phyloP scores from a whole-genome alignment of 257 asterid genomes.

The Ilex asprella region DNA sequence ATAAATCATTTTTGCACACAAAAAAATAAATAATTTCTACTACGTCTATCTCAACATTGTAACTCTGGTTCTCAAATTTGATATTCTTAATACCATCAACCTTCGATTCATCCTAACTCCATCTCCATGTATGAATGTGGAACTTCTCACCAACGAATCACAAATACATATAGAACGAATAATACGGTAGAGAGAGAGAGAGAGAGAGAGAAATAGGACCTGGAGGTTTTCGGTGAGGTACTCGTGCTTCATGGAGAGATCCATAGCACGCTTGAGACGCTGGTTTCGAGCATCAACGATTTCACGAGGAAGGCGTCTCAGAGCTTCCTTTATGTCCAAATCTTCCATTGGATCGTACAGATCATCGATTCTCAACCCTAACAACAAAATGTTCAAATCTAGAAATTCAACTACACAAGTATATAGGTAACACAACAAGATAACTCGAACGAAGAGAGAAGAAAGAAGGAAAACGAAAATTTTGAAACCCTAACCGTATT shows the following conservation, averaged over 20 bases:
- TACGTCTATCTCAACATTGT: no score
- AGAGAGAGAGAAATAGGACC: constrained; percentile 3
- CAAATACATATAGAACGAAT: no score
- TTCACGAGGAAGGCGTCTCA: constrained; percentile 19
- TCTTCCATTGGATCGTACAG: constrained; percentile 14
- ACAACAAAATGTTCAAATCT: no score
- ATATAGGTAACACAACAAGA: neutral
- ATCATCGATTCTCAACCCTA: constrained; percentile 13
- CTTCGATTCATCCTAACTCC: no score
- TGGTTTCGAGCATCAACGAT: constrained; percentile 22
- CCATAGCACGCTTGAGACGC: constrained; percentile 23
- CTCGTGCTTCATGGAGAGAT: constrained; percentile 22
- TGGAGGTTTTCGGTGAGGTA: constrained; percentile 14
- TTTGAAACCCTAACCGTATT: constrained; percentile 16
- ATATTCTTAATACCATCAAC: no score
- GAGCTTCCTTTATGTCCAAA: constrained; percentile 19
- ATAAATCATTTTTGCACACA: no score
- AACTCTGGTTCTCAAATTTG: no score
- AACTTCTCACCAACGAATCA: no score
- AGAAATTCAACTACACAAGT: neutral
- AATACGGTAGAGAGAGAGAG: neutral
- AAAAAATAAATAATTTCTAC: no score
- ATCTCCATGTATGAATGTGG: no score
- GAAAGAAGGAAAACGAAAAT: no score
- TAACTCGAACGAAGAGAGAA: neutral